Conservation (phyloP, 176 grass and related monocot species). For the Phragmites australis region DNA sequence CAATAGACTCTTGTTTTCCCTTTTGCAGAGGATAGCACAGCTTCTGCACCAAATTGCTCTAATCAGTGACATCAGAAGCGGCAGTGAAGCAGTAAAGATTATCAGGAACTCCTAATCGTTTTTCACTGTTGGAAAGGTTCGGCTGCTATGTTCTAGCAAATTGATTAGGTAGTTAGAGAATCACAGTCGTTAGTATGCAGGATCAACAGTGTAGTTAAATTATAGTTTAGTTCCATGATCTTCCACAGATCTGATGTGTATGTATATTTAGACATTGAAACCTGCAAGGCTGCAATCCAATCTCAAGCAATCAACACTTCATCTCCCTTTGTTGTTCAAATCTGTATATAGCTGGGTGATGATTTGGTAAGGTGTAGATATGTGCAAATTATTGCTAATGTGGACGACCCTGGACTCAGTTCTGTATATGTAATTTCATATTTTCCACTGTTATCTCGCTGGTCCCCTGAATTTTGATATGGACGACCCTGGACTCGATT, state of each 20-base stretch:
- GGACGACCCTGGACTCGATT: background rate
- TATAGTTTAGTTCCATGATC: constrained; percentile 17
- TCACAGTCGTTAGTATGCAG: background rate
- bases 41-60: constrained; percentile 62
- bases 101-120: constrained; percentile 35
- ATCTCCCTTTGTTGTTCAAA: background rate
- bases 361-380: background rate
- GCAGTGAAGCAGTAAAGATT: constrained; percentile 39
- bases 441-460: background rate
- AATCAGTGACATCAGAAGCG: constrained; percentile 45
- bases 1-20: background rate
- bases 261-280: background rate
- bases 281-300: background rate
- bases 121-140: background rate
- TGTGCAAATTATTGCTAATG: background rate
- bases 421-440: background rate
- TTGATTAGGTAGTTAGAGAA: background rate
- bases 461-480: background rate
- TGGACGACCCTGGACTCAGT: background rate
- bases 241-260: constrained; percentile 15
- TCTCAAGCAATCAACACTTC: constrained; percentile 10
- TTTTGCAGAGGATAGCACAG: constrained; percentile 51
- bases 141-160: constrained; percentile 21
- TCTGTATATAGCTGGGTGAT: constrained; percentile 35
- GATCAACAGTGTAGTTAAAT: constrained; percentile 18